Evolutionary conservation across 2,329 filamentous ascomycete genomes (phyloP), one percentile per base, ranked within the genome.

Genomic region (Ambrosiella cleistominuta): DNA sequence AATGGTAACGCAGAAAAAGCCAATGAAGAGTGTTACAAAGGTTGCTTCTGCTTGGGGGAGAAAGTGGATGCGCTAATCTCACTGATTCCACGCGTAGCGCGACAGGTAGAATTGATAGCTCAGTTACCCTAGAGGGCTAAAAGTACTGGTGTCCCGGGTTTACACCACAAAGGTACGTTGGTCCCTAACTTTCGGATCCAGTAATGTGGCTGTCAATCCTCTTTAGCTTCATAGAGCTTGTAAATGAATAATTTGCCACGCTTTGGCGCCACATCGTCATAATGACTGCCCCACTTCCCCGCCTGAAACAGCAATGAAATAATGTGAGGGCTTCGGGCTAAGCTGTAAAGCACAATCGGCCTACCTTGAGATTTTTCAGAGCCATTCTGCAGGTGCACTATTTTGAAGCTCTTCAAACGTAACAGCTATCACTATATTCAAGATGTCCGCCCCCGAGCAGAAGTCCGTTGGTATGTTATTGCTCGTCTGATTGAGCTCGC

Each of bases 401-500:
- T 58, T 60, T 45, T 60, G 58, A 54, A 50, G 56, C 37, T 50
- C 36, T 57, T 39, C n/a, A 57, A 60, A 40, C 39, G 56, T 58
- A 44, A 60, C 47, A 60, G 55, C 59, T 27, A 60, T 45, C 52
- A 55, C 36, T 17, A 45, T 38, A 60, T 60, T 58, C 70, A 72
- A 66, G 64, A 72, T 73, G 70, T 70, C 72, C 65, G 72, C 44
- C 19, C 44, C 74, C 58, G 67, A 69, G 19, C 57, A 60, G 38
- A 74, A 74, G 69, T 72, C 71, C 61, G 63, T 69, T 62, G 74
- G 72, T 75, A 66, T 63, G 71, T 70, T 45, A 37, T 42, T 37
- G 47, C 44, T 19, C 47, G 8, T 61, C n/a, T 57, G 7, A 19
- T 42, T 52, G 17, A 44, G 12, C 9, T 27, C 38, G 19, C 37